Percentiles rank a stretch among this genome's conserved stretches.
Conservation (phyloP, 2,329 filamentous ascomycete genomes). For the Paracoccidioides lutzii region DNA sequence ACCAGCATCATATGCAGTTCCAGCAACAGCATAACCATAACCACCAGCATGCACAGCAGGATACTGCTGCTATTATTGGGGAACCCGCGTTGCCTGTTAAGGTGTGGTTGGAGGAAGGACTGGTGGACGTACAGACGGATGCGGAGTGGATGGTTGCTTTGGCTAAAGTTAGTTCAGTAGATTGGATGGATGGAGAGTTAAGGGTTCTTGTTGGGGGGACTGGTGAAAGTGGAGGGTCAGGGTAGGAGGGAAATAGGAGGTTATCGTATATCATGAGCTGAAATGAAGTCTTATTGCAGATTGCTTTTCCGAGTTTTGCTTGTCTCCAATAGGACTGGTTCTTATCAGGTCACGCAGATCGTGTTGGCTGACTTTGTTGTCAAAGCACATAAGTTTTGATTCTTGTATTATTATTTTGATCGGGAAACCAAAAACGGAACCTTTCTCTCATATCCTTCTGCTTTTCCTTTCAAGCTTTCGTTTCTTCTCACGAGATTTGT, state of each 20-base stretch:
- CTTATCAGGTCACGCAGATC: too few relatives aligned
- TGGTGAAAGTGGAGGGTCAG: not conserved
- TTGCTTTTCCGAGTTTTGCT: too few relatives aligned
- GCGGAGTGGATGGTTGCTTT: constrained; percentile 34
- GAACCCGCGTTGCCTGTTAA: constrained; percentile 18
- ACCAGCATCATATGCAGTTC: constrained; percentile 17
- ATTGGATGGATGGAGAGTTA: constrained; percentile 37
- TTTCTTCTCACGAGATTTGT: too few relatives aligned
- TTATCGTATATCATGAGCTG: not conserved
- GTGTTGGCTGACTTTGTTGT: too few relatives aligned
- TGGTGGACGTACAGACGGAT: constrained; percentile 27
- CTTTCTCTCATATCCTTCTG: not conserved
- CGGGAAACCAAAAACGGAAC: not conserved
- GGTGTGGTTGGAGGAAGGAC: constrained; percentile 31
- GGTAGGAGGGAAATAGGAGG: not conserved
- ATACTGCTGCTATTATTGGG: not conserved
- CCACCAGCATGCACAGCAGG: constrained; percentile 8
- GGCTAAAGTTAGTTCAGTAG: constrained; percentile 29
- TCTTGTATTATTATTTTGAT: not conserved
- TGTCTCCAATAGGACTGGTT: too few relatives aligned
- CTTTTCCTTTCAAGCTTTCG: too few relatives aligned
- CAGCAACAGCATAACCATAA: constrained; percentile 8
- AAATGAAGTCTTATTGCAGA: too few relatives aligned
- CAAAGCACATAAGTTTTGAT: not conserved
- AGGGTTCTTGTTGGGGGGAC: constrained; percentile 30